Evolutionary conservation across 2,329 filamentous ascomycete species (phyloP).

Genomic region (Aureobasidium namibiae): DNA sequence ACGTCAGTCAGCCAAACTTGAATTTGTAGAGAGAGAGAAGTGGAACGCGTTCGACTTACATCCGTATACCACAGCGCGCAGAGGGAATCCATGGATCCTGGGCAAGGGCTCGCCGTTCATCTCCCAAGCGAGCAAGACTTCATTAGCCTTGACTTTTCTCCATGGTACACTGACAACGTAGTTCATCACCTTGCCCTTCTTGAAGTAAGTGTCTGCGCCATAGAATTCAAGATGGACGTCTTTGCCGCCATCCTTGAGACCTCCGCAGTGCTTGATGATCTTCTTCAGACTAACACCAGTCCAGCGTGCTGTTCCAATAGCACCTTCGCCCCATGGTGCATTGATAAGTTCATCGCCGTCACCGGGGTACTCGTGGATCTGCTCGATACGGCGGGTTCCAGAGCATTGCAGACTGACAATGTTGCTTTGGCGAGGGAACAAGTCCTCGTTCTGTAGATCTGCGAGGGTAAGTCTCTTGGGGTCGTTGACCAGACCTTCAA

Average conservation of each 20-base stretch:
- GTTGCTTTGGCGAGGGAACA: conserved; percentile 53
- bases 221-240: conserved; percentile 55
- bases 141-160: conserved; percentile 58
- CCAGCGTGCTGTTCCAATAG: conserved; percentile 58
- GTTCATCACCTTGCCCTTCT: conserved; percentile 56
- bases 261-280: conserved; percentile 62
- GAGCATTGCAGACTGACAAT: conserved; percentile 58
- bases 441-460: conserved; percentile 52
- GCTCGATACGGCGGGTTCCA: conserved; percentile 61
- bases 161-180: conserved; percentile 60
- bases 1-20: conserved; percentile 22
- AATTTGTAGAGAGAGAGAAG: too few species aligned
- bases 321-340: conserved; percentile 51
- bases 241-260: conserved; percentile 45
- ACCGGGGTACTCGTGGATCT: conserved; percentile 57
- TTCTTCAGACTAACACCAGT: conserved; percentile 59
- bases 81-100: conserved; percentile 56
- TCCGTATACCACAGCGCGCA: conserved; percentile 51
- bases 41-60: background rate
- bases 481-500: conserved; percentile 55
- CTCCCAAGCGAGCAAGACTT: conserved; percentile 61
- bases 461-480: conserved; percentile 49
- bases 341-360: conserved; percentile 43
- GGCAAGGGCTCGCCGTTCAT: conserved; percentile 62
- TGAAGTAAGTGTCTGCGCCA: conserved; percentile 67